Conservation (phyloP, 2,329 filamentous ascomycete species). For the Drechslerella coelobrocha region DNA sequence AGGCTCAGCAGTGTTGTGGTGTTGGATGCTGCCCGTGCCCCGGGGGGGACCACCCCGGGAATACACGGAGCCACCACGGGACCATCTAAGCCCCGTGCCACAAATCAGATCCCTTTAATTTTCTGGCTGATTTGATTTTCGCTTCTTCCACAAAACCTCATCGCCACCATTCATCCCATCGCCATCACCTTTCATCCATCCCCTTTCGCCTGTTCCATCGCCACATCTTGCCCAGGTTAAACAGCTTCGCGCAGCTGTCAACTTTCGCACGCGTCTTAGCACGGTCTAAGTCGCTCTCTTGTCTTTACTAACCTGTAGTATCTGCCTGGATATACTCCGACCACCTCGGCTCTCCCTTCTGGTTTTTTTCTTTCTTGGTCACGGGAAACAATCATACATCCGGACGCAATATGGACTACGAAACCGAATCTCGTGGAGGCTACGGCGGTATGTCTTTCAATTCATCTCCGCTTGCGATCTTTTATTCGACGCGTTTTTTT, state of each 20-base stretch:
- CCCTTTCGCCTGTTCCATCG: conserved; percentile 7
- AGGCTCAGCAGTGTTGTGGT: conserved; percentile 4
- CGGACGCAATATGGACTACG: conserved; percentile 66
- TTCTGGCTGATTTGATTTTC: conserved; percentile 22
- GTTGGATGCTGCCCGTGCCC: neutral
- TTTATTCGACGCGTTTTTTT: conserved; percentile 33
- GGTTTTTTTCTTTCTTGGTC: neutral
- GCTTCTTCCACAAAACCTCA: conserved; percentile 22
- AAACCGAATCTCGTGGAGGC: conserved; percentile 67
- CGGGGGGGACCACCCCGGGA: neutral
- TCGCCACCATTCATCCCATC: conserved; percentile 45
- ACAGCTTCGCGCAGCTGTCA: conserved; percentile 4
- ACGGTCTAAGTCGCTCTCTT: conserved; percentile 19
- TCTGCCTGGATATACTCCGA: conserved; percentile 8
- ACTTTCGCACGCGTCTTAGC: conserved; percentile 35
- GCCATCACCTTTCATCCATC: conserved; percentile 17
- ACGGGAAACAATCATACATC: conserved; percentile 1
- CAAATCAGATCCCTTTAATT: conserved; percentile 1
- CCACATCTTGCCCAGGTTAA: neutral
- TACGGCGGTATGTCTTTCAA: conserved; percentile 67
- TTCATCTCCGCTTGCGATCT: conserved; percentile 33
- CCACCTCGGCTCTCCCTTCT: conserved; percentile 18
- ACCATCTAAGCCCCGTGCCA: conserved; percentile 12
- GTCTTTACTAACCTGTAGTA: conserved; percentile 45
- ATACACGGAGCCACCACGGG: neutral